These are phyloP conservation scores for Parietaria judaica DNA, from an alignment of 306 rosid species.

Conservation along the genomic window DNA sequence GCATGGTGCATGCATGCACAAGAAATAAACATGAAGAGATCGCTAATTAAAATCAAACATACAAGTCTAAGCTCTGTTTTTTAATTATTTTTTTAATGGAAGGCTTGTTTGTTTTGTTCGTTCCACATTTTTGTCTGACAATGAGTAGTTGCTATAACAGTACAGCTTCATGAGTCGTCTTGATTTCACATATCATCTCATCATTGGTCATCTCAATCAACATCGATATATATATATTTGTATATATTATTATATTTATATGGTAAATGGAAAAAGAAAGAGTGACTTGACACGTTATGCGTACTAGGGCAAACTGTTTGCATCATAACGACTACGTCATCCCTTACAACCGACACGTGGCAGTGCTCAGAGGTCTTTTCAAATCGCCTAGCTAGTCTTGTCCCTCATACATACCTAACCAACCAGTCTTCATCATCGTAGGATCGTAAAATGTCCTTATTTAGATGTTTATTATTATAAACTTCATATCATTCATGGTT, in stretches of 20 bases:
- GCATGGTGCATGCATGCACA: too few relatives aligned
- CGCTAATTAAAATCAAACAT: too few relatives aligned
- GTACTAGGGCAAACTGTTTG: constrained; percentile 7
- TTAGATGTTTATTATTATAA: not conserved
- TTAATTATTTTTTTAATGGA: too few relatives aligned
- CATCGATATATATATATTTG: not conserved
- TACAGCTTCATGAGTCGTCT: not conserved
- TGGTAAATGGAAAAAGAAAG: too few relatives aligned
- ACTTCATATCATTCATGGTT: too few relatives aligned
- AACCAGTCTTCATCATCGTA: not conserved
- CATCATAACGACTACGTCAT: constrained; percentile 17
- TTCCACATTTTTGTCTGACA: too few relatives aligned
- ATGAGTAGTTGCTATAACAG: too few relatives aligned
- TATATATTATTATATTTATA: too few relatives aligned
- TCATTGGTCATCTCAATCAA: constrained; percentile 9
- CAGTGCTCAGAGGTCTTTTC: constrained; percentile 13
- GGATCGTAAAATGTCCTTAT: not conserved
- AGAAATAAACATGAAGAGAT: too few relatives aligned
- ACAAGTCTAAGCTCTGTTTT: too few relatives aligned
- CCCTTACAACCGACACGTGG: constrained; percentile 6
- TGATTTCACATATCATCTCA: constrained; percentile 6
- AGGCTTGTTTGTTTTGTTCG: too few relatives aligned
- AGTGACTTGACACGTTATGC: not conserved
- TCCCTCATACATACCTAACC: not conserved
- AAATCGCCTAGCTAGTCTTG: constrained; percentile 7